Base-by-base conservation (phyloP, 495 filamentous ascomycete genomes). In the Talaromyces nanjingensis region DNA sequence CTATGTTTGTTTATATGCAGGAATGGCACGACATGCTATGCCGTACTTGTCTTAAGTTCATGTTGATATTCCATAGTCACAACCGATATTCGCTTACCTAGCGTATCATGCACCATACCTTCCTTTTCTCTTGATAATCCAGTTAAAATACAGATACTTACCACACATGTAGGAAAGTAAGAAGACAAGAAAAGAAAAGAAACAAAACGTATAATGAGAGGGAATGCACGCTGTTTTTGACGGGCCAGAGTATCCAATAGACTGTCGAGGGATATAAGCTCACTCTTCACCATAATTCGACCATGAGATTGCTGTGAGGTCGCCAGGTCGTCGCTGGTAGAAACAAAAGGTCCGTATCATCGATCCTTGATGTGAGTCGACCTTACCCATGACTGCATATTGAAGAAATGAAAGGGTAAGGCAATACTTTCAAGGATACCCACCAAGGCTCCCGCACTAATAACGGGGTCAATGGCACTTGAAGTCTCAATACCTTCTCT, bases 401-500 rank as follows among this genome's bases (percentile, higher is more conserved):
- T 79, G 79, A 77, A 78, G 76, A 81, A 76, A 74, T 69, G 72
- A 68, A 75, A 71, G 74, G 74, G 70, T 76, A 70, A 71, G 69
- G 64, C 67, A 71, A 68, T 72, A 67, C 69, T 69, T 73, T 70
- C 70, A 74, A 67, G 70, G 67, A 78, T 78, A 81, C 79, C 79
- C 78, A 83, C 80, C 77, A 77, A 75, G 79, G 76, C 56, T 34
- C 56, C 27, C 78, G 73, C 71, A 68, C 66, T 68, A 64, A 61
- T 67, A 42, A 64, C 33, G 62, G 62, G 66, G 68, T 64, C 67
- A 68, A 64, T 64, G 62, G 53, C 67, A 49, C 14, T 63, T 69
- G 64, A 74, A 71, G 56, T 65, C 60, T 61, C 80, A 92, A 79
- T 93, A 92, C 70, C 90, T 87, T 74, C 89, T 85, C 70, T 91